Percentiles rank a stretch among this genome's conserved stretches.
phyloP scores from a whole-genome alignment of 495 filamentous ascomycete species.

The Jackrogersella multiformis region DNA sequence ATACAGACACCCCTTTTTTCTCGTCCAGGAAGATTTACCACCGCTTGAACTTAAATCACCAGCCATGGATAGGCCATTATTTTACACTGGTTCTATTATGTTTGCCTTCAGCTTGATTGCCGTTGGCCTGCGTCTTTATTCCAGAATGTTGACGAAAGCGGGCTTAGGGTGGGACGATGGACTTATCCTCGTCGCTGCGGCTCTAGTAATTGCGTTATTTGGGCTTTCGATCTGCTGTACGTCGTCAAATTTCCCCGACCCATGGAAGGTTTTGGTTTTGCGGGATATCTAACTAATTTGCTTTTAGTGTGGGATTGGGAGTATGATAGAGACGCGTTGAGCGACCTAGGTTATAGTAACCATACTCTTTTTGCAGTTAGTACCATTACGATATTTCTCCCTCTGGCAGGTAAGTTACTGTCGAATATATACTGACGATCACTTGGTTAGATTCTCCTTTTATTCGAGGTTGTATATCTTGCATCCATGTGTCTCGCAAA shows the following conservation, averaged over 20 bases:
- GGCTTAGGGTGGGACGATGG: conserved; percentile 39
- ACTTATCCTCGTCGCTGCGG: conserved; percentile 13
- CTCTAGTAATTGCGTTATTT: conserved; percentile 15
- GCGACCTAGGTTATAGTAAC: neutral
- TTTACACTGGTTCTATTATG: neutral
- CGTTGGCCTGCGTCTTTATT: conserved; percentile 26
- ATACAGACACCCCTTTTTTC: neutral
- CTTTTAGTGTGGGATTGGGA: conserved; percentile 1
- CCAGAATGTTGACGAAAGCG: conserved; percentile 14
- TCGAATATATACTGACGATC: neutral
- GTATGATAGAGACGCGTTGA: neutral
- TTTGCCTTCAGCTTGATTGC: conserved; percentile 12
- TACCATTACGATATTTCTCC: neutral
- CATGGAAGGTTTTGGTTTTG: neutral
- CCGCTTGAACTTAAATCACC: neutral
- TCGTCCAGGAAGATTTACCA: neutral
- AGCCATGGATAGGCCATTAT: neutral
- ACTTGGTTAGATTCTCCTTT: conserved; percentile 22
- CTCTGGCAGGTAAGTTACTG: no score
- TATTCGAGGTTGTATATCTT: conserved; percentile 20
- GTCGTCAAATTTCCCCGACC: neutral
- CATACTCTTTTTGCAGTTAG: conserved; percentile 14
- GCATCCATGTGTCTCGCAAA: conserved; percentile 45
- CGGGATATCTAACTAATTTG: neutral
- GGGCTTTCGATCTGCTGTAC: conserved; percentile 20